These are phyloP conservation scores for Thalassiosira mediterranea DNA, from an alignment of 352 stramenopile genomes.

Conservation along the genomic window DNA sequence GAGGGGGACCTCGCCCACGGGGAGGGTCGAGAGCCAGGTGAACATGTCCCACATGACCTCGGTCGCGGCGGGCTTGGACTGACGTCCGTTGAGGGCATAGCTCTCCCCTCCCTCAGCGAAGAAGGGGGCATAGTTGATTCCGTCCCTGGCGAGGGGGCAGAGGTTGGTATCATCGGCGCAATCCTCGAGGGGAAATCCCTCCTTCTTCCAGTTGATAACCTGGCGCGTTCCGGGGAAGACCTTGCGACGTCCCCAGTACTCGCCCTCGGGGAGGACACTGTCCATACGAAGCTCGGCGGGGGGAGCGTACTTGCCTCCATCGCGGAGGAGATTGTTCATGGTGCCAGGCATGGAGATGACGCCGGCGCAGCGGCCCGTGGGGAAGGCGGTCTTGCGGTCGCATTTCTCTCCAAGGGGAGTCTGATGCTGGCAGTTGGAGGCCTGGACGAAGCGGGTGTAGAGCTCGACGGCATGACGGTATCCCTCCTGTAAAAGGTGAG, in stretches of 20 bases:
- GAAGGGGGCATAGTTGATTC: slow-evolving; percentile 53
- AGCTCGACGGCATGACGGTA: slow-evolving; percentile 42
- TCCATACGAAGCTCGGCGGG: slow-evolving; percentile 32
- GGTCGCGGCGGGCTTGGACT: slow-evolving; percentile 40
- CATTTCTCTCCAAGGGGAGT: slow-evolving; percentile 31
- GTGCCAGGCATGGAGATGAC: slow-evolving; percentile 56
- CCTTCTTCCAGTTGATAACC: slow-evolving; percentile 36
- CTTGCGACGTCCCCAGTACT: slow-evolving; percentile 41
- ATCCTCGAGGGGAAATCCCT: slow-evolving; percentile 26
- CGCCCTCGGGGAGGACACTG: slow-evolving; percentile 19
- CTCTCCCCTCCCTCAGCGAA: slow-evolving; percentile 49
- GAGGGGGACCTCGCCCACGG: slow-evolving; percentile 28
- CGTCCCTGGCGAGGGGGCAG: slow-evolving; percentile 26
- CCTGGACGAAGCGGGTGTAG: slow-evolving; percentile 40
- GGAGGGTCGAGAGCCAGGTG: slow-evolving; percentile 37
- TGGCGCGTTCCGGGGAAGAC: slow-evolving; percentile 38
- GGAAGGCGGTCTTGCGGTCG: slow-evolving; percentile 53
- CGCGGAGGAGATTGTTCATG: slow-evolving; percentile 39
- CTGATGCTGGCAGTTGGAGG: slow-evolving; percentile 51
- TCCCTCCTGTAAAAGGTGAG: slow-evolving; percentile 21
- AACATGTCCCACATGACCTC: slow-evolving; percentile 56
- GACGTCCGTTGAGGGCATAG: slow-evolving; percentile 48
- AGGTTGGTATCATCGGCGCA: slow-evolving; percentile 24
- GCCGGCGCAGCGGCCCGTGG: slow-evolving; percentile 41
- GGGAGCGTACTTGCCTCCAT: slow-evolving; percentile 39